Evolutionary conservation across 2,329 filamentous ascomycete species (phyloP).

Genomic region (Westerdykella ornata): DNA sequence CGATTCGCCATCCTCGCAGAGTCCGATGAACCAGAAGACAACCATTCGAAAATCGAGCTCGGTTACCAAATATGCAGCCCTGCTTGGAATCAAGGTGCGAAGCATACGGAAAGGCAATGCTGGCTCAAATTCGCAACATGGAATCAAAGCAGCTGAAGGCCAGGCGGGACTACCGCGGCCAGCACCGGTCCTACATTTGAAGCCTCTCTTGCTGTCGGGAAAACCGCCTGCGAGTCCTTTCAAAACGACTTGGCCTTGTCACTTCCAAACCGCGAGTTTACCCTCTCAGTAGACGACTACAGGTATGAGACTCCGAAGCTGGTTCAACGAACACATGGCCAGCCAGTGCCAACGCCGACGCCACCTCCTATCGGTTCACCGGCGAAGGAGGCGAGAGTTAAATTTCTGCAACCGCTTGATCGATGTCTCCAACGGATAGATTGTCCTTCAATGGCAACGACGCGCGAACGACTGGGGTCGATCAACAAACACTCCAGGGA

Average conservation of each 20-base stretch:
- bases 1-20: slow-evolving; percentile 24
- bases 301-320: slow-evolving; percentile 19
- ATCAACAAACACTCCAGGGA: slow-evolving; percentile 10
- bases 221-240: not conserved
- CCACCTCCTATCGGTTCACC: not conserved
- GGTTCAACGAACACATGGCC: slow-evolving; percentile 9
- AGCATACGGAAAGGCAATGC: slow-evolving; percentile 14
- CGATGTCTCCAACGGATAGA: not conserved
- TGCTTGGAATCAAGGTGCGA: slow-evolving; percentile 5
- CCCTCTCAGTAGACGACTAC: slow-evolving; percentile 6
- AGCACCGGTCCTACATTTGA: no score
- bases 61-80: no score
- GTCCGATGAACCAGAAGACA: slow-evolving; percentile 13
- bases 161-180: not conserved
- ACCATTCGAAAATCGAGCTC: slow-evolving; percentile 18
- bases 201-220: no score
- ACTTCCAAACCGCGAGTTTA: not conserved
- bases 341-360: not conserved
- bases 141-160: slow-evolving; percentile 1
- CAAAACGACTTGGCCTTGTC: not conserved
- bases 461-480: not conserved
- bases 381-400: not conserved
- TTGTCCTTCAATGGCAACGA: not conserved
- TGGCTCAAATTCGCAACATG: slow-evolving; percentile 6
- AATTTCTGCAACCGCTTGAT: slow-evolving; percentile 2